phyloP scores from a whole-genome alignment of 2,329 filamentous ascomycete genomes.

The Fusarium oligoseptatum region DNA sequence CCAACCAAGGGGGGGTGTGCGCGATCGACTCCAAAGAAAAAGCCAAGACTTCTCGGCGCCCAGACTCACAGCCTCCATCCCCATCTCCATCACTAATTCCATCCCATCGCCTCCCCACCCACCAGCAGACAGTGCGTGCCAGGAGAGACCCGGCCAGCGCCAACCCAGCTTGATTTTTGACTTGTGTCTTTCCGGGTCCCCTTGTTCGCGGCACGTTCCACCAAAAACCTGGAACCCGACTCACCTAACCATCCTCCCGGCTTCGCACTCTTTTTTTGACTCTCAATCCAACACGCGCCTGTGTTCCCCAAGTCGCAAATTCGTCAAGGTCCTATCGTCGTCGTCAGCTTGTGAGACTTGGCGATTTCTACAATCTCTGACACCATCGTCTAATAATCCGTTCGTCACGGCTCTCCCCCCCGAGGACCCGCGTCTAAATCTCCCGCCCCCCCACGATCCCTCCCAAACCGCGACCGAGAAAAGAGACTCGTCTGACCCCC shows the following conservation, averaged over 20 bases:
- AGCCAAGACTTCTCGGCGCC: conserved; percentile 34
- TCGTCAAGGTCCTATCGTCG: not conserved
- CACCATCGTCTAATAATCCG: conserved; percentile 20
- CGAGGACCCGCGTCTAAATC: conserved; percentile 26
- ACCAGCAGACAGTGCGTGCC: not conserved
- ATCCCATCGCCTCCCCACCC: not conserved
- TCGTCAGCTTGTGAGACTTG: not conserved
- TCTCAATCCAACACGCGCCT: conserved; percentile 13
- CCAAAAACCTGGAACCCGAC: conserved; percentile 26
- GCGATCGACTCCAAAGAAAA: conserved; percentile 22
- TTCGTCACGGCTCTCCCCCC: conserved; percentile 12
- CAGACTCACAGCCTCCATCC: conserved; percentile 30
- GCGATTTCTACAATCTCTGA: conserved; percentile 14
- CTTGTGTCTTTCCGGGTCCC: conserved; percentile 23
- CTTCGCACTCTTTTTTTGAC: conserved; percentile 1
- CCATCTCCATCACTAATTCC: conserved; percentile 2
- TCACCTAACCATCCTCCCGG: conserved; percentile 15
- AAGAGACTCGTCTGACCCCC: conserved; percentile 18
- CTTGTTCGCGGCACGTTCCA: conserved; percentile 33
- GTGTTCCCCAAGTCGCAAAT: not conserved
- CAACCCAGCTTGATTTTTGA: not conserved
- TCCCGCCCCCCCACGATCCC: conserved; percentile 25
- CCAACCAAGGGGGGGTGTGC: conserved; percentile 8
- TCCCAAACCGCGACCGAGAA: conserved; percentile 27
- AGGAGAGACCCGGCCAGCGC: not conserved